phyloP scores from a whole-genome alignment of 108 stramenopile species.

The Licmophora abbreviata region DNA sequence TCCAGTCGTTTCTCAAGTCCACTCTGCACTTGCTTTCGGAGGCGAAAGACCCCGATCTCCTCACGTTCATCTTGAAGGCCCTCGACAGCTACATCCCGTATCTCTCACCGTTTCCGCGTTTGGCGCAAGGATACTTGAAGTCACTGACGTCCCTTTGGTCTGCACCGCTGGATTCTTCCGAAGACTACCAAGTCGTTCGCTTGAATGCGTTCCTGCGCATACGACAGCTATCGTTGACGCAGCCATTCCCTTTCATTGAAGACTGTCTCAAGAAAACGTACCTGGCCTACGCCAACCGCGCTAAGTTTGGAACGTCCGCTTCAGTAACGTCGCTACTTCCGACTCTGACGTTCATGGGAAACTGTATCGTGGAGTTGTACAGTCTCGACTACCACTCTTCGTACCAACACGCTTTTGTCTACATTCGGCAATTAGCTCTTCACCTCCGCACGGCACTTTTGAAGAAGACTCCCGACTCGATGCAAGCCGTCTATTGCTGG shows the following conservation, averaged over 20 bases:
- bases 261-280: conserved; percentile 87
- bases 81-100: conserved; percentile 71
- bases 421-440: conserved; percentile 95
- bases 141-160: conserved; percentile 71
- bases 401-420: conserved; percentile 98
- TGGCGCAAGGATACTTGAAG: conserved; percentile 67
- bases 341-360: conserved; percentile 89
- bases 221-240: conserved; percentile 87
- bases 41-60: conserved; percentile 74
- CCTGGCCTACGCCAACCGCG: conserved; percentile 84
- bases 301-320: conserved; percentile 74
- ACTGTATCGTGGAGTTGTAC: conserved; percentile 93
- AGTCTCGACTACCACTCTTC: conserved; percentile 85
- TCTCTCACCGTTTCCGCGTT: conserved; percentile 74
- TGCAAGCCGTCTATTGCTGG: conserved; percentile 86
- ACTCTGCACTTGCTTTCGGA: conserved; percentile 67
- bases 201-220: conserved; percentile 87
- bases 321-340: conserved; percentile 58
- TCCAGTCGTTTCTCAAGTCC: conserved; percentile 64
- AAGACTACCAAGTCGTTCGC: conserved; percentile 79
- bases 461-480: conserved; percentile 82
- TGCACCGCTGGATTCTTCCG: conserved; percentile 63
- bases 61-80: conserved; percentile 60
- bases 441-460: conserved; percentile 88
- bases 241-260: conserved; percentile 91